A percentile compares a stretch with the other conserved stretches of the same genome.
phyloP scores from a whole-genome alignment of 441 rosid genomes.

The Euphorbia schlechtendalii region DNA sequence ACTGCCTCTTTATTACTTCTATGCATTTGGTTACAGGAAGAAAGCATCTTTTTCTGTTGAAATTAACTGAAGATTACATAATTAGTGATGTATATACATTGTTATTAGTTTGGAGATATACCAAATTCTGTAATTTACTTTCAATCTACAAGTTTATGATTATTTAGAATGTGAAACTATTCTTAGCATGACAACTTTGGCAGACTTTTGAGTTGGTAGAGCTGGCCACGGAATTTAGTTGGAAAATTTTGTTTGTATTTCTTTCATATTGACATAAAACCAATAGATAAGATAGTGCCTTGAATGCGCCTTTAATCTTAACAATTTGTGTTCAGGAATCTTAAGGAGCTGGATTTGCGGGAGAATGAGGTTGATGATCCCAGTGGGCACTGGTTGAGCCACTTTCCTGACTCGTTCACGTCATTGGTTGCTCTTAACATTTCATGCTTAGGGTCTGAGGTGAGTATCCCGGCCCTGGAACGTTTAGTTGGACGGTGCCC shows the following conservation, averaged over 20 bases:
- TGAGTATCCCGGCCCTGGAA: slow-evolving; percentile 61
- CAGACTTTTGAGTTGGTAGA: no score
- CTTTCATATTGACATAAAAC: no score
- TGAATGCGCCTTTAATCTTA: background rate
- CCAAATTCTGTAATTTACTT: no score
- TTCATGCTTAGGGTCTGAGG: slow-evolving; percentile 62
- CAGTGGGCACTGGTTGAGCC: slow-evolving; percentile 81
- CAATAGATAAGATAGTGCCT: no score
- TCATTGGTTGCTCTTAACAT: slow-evolving; percentile 73
- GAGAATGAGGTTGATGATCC: slow-evolving; percentile 83
- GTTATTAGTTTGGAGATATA: background rate
- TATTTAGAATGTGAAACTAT: no score
- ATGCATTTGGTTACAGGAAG: no score
- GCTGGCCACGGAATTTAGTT: no score
- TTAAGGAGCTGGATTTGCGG: slow-evolving; percentile 69
- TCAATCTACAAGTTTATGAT: no score
- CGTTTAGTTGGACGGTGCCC: slow-evolving; percentile 68
- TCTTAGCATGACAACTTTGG: no score
- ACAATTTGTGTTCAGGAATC: slow-evolving; percentile 41
- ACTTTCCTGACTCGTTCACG: slow-evolving; percentile 66
- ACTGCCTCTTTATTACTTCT: no score
- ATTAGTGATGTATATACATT: background rate
- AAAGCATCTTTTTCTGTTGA: no score
- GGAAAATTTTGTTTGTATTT: no score
- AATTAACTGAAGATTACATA: background rate